phyloP scores from a whole-genome alignment of 768 basidiomycete genomes.

The Guyanaporus albipodus region DNA sequence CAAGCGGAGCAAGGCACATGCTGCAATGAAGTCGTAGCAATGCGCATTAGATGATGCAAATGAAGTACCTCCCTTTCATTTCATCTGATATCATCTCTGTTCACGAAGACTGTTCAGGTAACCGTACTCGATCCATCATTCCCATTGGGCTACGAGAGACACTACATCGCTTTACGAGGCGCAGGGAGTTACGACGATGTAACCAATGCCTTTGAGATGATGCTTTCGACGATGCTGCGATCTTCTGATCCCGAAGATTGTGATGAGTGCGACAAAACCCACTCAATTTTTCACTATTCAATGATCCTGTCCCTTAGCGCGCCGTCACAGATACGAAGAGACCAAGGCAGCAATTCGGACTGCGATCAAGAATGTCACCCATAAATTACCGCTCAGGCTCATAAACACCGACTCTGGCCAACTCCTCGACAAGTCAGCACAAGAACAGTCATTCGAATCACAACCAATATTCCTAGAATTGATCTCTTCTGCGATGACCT shows the following conservation, averaged over 20 bases:
- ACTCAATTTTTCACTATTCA: too few relatives aligned
- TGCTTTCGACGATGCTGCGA: neutral
- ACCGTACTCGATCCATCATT: neutral
- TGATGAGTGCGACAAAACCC: neutral
- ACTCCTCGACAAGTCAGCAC: neutral
- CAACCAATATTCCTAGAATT: neutral
- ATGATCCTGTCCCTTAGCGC: neutral
- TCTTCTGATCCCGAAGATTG: neutral
- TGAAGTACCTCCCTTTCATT: neutral
- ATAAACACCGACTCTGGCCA: neutral
- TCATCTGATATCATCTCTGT: neutral
- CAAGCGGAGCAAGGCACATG: neutral
- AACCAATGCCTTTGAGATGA: neutral
- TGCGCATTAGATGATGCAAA: neutral
- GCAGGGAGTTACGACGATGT: neutral
- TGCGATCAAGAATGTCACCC: neutral
- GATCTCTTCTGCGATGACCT: neutral
- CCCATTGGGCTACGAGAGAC: neutral
- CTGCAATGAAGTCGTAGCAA: neutral
- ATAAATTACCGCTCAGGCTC: neutral
- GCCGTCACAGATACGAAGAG: neutral
- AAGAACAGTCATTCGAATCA: neutral
- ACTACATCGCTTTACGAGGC: neutral
- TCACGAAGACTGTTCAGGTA: neutral
- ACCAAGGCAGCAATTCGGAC: neutral